A percentile compares a stretch with the other conserved stretches of the same genome.
Conservation (phyloP, 148 eudicot genomes). For the Drosera capensis region DNA sequence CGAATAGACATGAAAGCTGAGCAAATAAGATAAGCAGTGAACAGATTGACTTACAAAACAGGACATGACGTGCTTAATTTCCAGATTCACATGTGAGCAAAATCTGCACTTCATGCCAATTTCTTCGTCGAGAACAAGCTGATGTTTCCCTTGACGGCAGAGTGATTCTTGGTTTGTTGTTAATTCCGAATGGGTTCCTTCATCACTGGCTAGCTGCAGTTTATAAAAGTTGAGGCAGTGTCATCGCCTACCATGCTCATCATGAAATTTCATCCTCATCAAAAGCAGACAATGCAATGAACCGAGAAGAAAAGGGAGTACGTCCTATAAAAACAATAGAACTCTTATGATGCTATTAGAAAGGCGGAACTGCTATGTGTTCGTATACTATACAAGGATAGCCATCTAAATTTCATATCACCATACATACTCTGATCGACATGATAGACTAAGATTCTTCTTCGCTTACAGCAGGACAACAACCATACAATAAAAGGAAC, state of each 20-base stretch:
- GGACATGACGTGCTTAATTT: conserved; percentile 23
- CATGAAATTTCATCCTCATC: not conserved
- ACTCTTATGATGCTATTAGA: no score
- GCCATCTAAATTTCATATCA: no score
- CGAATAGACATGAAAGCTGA: not conserved
- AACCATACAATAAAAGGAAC: no score
- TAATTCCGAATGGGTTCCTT: not conserved
- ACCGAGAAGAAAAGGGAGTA: no score
- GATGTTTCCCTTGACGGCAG: conserved; percentile 34
- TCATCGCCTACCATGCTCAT: not conserved
- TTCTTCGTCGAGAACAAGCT: conserved; percentile 32
- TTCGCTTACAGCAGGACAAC: no score
- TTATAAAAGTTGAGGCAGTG: not conserved
- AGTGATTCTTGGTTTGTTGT: conserved; percentile 8
- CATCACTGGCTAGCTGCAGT: conserved; percentile 17
- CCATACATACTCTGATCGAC: no score
- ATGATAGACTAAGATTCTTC: no score
- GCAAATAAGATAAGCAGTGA: no score
- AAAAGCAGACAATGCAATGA: not conserved
- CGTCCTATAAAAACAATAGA: no score
- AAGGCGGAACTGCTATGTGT: no score
- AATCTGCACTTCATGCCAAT: conserved; percentile 32
- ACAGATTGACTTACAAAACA: conserved; percentile 54
- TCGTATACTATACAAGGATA: no score
- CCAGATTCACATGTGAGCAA: conserved; percentile 28